phyloP scores from a whole-genome alignment of 331 rosid genomes.

The Malus hybrid region DNA sequence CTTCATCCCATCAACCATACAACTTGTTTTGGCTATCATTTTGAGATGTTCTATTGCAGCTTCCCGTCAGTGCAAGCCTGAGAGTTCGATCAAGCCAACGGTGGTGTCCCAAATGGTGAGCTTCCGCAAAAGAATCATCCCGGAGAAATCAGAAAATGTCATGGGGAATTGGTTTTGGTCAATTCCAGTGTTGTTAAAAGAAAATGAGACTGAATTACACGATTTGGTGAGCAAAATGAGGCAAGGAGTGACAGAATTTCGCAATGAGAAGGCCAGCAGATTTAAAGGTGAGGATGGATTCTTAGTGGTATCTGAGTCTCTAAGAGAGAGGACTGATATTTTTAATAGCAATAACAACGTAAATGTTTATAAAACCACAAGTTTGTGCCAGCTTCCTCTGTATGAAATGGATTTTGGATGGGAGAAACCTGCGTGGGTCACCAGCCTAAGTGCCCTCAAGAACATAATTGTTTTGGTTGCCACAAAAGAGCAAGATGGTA shows the following conservation, averaged over 20 bases:
- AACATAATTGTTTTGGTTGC: background rate
- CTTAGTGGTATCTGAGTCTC: background rate
- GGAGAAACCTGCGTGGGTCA: background rate
- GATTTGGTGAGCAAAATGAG: conserved; percentile 8
- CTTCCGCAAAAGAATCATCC: background rate
- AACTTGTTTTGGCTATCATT: background rate
- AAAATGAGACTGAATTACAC: background rate
- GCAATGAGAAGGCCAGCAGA: background rate
- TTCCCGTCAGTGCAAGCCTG: background rate
- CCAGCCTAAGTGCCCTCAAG: background rate
- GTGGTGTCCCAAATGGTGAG: background rate
- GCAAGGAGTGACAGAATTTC: background rate
- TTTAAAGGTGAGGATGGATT: conserved; percentile 5
- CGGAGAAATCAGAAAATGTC: background rate
- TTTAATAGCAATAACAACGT: background rate
- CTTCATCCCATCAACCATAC: background rate
- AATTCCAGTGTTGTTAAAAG: background rate
- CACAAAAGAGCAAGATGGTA: background rate
- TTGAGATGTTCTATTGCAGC: conserved; percentile 4
- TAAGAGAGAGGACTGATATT: background rate
- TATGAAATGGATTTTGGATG: conserved; percentile 11
- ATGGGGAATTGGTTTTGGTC: background rate
- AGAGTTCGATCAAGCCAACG: background rate
- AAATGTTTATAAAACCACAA: background rate
- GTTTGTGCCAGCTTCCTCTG: background rate